Percentiles rank a stretch among this genome's conserved stretches.
Evolutionary conservation across 208 protist genomes (phyloP).

Genomic region (Leishmania mexicana): DNA sequence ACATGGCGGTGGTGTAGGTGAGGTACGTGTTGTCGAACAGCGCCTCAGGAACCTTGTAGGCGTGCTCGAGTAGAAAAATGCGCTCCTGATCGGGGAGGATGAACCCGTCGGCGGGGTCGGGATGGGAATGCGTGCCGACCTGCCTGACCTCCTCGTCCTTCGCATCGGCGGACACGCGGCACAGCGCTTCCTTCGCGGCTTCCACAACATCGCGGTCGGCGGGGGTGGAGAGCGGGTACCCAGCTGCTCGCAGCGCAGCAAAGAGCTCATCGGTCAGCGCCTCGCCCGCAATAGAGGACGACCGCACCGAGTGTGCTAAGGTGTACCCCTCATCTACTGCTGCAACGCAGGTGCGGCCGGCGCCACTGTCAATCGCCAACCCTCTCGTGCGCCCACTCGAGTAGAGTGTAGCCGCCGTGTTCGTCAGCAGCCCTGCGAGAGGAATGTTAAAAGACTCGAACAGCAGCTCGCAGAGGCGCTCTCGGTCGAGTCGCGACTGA

Average conservation of each 20-base stretch:
- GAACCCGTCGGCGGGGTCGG: constrained; percentile 40
- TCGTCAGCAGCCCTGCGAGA: constrained; percentile 92
- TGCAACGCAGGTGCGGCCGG: constrained; percentile 98
- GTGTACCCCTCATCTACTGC: constrained; percentile 98
- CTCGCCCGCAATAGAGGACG: constrained; percentile 73
- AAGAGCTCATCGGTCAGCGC: constrained; percentile 83
- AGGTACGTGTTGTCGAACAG: constrained; percentile 72
- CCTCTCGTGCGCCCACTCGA: constrained; percentile 97
- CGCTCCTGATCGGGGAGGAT: constrained; percentile 89
- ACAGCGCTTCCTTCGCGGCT: constrained; percentile 82
- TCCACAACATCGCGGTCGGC: constrained; percentile 66
- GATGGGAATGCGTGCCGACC: constrained; percentile 6
- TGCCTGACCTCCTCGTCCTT: constrained; percentile 14
- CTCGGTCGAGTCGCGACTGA: constrained; percentile 93
- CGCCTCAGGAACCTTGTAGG: constrained; percentile 84
- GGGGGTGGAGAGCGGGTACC: constrained; percentile 93
- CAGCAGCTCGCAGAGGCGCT: constrained; percentile 94
- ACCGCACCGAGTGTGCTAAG: constrained; percentile 64
- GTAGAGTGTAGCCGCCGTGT: constrained; percentile 96
- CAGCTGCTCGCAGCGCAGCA: constrained; percentile 44
- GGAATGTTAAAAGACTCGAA: constrained; percentile 98
- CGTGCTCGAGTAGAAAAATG: constrained; percentile 78
- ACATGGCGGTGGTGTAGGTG: constrained; percentile 44
- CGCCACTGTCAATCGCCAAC: constrained; percentile 98
- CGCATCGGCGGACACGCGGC: constrained; percentile 62